Percentiles rank a stretch among this genome's conserved stretches.
Conservation (phyloP, 805 yeast species). For the Wickerhamiella domercqiae region DNA sequence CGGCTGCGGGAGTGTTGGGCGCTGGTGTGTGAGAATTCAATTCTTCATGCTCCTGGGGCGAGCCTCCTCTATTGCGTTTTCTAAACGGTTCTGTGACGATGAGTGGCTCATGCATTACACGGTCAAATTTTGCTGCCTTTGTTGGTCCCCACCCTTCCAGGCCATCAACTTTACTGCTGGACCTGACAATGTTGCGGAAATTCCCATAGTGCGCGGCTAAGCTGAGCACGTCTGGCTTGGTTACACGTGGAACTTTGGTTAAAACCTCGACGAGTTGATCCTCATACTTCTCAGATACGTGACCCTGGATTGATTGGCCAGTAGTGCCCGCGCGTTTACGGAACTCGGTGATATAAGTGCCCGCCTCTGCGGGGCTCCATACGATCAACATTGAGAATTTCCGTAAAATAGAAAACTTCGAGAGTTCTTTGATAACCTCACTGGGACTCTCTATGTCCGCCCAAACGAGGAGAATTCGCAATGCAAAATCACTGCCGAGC, state of each 20-base stretch:
- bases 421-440: slow-evolving; percentile 23
- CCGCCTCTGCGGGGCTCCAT: slow-evolving; percentile 27
- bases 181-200: slow-evolving; percentile 19
- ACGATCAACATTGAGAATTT: slow-evolving; percentile 24
- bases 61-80: background rate
- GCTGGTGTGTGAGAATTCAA: too few species aligned
- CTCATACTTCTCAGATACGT: slow-evolving; percentile 15
- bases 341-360: slow-evolving; percentile 23
- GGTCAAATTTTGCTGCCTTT: slow-evolving; percentile 18
- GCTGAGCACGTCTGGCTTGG: slow-evolving; percentile 25
- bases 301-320: slow-evolving; percentile 9
- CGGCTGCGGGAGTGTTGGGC: background rate
- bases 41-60: too few species aligned
- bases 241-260: slow-evolving; percentile 25
- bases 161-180: slow-evolving; percentile 16
- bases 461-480: slow-evolving; percentile 25
- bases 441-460: slow-evolving; percentile 27
- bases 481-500: slow-evolving; percentile 21
- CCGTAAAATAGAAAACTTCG: slow-evolving; percentile 21
- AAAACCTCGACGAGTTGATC: slow-evolving; percentile 23
- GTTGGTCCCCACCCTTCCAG: slow-evolving; percentile 25
- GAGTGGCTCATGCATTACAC: slow-evolving; percentile 19
- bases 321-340: slow-evolving; percentile 22
- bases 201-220: slow-evolving; percentile 23
- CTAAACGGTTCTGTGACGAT: slow-evolving; percentile 8